Evolutionary conservation across 768 basidiomycete species (phyloP).

Genomic region (Chalciporus piperatus): DNA sequence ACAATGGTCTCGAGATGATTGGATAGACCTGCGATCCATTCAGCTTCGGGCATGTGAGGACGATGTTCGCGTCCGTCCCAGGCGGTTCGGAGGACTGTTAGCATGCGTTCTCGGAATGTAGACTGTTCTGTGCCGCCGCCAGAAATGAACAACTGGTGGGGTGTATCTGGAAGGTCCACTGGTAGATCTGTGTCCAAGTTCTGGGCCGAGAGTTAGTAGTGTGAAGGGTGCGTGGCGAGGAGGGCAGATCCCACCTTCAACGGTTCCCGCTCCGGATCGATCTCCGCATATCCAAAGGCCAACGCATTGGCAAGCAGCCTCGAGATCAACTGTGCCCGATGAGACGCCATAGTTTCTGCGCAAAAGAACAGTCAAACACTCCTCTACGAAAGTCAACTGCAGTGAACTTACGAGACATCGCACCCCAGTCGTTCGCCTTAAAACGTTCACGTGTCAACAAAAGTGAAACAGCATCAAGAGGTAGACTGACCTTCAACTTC

Average conservation of each 20-base stretch:
- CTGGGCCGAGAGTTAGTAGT: constrained; percentile 24
- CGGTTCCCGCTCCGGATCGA: constrained; percentile 45
- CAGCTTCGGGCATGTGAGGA: constrained; percentile 20
- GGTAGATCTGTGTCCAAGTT: constrained; percentile 50
- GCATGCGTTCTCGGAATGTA: constrained; percentile 11
- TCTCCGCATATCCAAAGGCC: constrained; percentile 44
- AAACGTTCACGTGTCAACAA: background rate
- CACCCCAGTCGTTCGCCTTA: constrained; percentile 66
- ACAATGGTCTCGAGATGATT: constrained; percentile 39
- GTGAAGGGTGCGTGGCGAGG: no score
- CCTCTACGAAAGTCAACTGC: background rate
- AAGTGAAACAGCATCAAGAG: background rate
- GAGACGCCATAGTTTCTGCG: constrained; percentile 48
- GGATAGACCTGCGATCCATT: constrained; percentile 41
- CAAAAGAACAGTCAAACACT: background rate
- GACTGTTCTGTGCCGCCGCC: constrained; percentile 16
- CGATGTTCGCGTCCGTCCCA: constrained; percentile 24
- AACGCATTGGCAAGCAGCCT: constrained; percentile 47
- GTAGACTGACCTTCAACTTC: constrained; percentile 50
- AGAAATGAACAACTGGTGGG: constrained; percentile 34
- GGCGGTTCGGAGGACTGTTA: constrained; percentile 12
- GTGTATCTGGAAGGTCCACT: constrained; percentile 39
- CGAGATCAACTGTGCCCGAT: constrained; percentile 43
- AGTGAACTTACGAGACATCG: constrained; percentile 52
- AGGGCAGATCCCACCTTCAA: constrained; percentile 40